phyloP scores from a whole-genome alignment of 192 early-diverging fungal genomes.

The Linnemannia hyalina region DNA sequence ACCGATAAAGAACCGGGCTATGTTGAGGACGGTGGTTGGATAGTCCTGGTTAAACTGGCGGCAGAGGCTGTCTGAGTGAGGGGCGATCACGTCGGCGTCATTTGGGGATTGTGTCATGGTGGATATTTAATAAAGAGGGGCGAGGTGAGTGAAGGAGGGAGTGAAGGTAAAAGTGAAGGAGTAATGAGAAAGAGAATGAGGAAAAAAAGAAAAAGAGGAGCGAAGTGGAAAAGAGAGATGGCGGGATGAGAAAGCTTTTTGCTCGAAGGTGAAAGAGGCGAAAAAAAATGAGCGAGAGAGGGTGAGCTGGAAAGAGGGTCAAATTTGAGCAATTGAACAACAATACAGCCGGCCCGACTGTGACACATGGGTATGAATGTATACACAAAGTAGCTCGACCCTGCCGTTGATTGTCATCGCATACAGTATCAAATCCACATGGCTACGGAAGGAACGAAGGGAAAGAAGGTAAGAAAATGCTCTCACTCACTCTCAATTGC shows the following conservation, averaged over 20 bases:
- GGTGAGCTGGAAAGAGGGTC: no score
- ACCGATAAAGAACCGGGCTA: conserved; percentile 7
- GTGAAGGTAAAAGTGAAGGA: background rate
- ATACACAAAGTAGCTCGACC: no score
- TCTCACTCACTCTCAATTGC: no score
- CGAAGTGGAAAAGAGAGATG: background rate
- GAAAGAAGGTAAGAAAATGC: no score
- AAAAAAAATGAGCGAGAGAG: no score
- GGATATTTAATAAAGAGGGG: background rate
- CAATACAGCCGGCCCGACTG: no score
- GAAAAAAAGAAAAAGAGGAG: background rate
- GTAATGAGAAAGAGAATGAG: background rate
- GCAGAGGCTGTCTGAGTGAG: conserved; percentile 24
- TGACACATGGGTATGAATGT: no score
- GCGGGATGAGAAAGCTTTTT: background rate
- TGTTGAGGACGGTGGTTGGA: background rate
- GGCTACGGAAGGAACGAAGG: no score
- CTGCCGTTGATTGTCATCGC: no score
- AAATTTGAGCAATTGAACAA: background rate
- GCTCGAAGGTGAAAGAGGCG: background rate
- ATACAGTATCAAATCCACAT: no score
- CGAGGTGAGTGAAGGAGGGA: background rate
- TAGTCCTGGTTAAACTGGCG: conserved; percentile 16
- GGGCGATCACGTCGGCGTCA: conserved; percentile 2
- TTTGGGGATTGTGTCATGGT: background rate